phyloP scores from a whole-genome alignment of 176 grass and related monocot species.

The Oryza glumipatula region DNA sequence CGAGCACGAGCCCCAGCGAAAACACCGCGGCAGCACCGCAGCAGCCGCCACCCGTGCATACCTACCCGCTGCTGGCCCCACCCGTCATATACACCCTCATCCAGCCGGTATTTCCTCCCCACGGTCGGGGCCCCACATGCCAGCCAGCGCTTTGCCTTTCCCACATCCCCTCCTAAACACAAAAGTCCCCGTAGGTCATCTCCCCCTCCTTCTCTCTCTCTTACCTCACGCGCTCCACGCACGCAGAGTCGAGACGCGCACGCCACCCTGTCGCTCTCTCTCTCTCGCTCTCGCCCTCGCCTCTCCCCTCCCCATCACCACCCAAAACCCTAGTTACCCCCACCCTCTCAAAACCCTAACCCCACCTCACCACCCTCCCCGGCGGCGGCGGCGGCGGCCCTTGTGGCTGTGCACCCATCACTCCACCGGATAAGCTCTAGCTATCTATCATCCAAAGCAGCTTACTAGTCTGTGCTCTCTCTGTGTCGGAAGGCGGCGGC shows the following conservation, averaged over 20 bases:
- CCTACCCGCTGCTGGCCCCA: not conserved
- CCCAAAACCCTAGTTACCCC: slow-evolving; percentile 62
- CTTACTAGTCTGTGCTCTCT: not conserved
- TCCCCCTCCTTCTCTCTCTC: no score
- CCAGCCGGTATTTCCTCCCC: not conserved
- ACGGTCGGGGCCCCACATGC: not conserved
- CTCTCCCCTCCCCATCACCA: not conserved
- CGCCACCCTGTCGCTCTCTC: slow-evolving; percentile 3
- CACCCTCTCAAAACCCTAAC: slow-evolving; percentile 26
- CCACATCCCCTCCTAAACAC: no score
- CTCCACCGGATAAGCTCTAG: slow-evolving; percentile 7
- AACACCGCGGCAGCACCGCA: no score
- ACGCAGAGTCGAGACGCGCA: slow-evolving; percentile 11
- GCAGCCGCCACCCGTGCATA: no score
- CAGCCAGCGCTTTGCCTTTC: not conserved
- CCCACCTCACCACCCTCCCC: slow-evolving; percentile 1
- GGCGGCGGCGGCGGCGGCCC: slow-evolving; percentile 21
- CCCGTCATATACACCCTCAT: not conserved
- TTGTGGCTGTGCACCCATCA: slow-evolving; percentile 29
- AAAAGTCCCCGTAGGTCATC: not conserved
- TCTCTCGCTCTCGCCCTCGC: not conserved
- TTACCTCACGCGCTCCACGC: slow-evolving; percentile 41
- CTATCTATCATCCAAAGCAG: not conserved
- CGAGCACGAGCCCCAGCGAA: no score
- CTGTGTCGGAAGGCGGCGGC: not conserved